Evolutionary conservation across 2,329 filamentous ascomycete species (phyloP), one percentile per base, ranked within the genome.

Genomic region (Tolypocladium paradoxum): DNA sequence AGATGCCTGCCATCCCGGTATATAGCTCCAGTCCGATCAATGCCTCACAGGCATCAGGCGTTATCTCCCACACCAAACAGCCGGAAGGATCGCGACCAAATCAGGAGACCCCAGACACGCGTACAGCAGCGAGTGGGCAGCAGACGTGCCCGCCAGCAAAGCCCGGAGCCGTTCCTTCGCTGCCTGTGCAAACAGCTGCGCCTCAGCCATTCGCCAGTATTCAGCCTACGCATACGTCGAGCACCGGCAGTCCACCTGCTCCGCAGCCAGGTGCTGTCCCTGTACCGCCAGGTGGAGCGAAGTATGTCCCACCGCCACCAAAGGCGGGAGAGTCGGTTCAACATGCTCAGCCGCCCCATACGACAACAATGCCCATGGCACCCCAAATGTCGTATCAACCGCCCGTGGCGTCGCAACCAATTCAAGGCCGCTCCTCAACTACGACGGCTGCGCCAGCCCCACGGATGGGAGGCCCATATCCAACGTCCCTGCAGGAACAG

Each of bases 1-100:
- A 48, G n/a, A 84, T 84, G 81, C 73, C 81, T 49, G 75, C 80
- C n/a, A 76, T 85, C 56, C 78, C 76, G 48, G 75, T 84, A 43
- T 81, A 82, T 66, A 76, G 74, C 36, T 66, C 76, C 52, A 82
- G 78, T 64, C 81, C 82, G 47, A 82, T 84, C 65, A 77, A 72
- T 60, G 75, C 77, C 37, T 69, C 75, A 54, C 83, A 81, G 67
- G 71, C 79, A 49, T 70, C 71, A 18, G 76, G 71, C 34, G 62
- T 68, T 43, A 77, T 76, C 22, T 73, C 77, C 31, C 65, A 77
- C 57, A 81, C 76, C 35, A 48, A 34, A 48, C 50, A 43, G 9
- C n/a, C 51, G 27, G 49, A 48, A 24, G n/a, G 43, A 36, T 24
- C 37, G 7, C 35, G 53, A 45, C 50, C 53, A 46, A 40, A 29